Evolutionary conservation across 192 early-diverging fungal species (phyloP), one percentile per base, ranked within the genome.

Genomic region (Coemansia sp.): DNA sequence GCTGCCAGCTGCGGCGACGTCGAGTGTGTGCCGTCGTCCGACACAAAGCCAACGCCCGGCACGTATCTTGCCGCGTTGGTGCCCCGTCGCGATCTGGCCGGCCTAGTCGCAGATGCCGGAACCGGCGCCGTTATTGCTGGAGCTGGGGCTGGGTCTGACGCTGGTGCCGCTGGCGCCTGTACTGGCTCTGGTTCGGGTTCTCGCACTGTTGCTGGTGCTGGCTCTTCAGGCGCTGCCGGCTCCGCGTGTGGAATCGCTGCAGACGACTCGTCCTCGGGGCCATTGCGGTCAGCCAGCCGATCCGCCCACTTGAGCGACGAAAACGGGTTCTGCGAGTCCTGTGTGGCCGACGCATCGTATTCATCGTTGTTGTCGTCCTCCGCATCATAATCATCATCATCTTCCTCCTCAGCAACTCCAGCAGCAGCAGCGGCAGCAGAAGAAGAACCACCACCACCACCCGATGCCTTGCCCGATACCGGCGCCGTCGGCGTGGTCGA

Each of bases 41-140:
- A 72, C 42, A 81, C 72, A 65, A 81, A 81, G 7, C 79, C 79
- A 10, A 81, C 79, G 11, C 79, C 79, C 2, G 79, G 79, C 19
- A 81, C 79, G 17, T 81, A 81, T n/a, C 79, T 50, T 22, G 79
- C 79, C 1, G 79, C 79, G 48, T 81, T 81, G 12, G 79, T 81
- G 22, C 68, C 64, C 0, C 79, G 70, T 2, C 79, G 67, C 25
- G 79, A 67, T 43, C 79, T 54, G 20, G 68, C 22, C 13, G 59
- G 58, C 42, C 57, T 64, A 6, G 53, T 44, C 3, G 65, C 61
- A 2, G 61, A 14, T 2, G 45, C 13, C 32, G 32, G 32, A 32
- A 32, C 32, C 49, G 17, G 32, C 45, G 19, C 46, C 39, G 12
- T 19, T 12, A 20, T 32, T 2, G 32, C 20, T 25, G 32, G 32